A percentile compares a stretch with the other conserved stretches of the same genome.
Conservation (phyloP, 345 rosid genomes). For the Lumnitzera racemosa region DNA sequence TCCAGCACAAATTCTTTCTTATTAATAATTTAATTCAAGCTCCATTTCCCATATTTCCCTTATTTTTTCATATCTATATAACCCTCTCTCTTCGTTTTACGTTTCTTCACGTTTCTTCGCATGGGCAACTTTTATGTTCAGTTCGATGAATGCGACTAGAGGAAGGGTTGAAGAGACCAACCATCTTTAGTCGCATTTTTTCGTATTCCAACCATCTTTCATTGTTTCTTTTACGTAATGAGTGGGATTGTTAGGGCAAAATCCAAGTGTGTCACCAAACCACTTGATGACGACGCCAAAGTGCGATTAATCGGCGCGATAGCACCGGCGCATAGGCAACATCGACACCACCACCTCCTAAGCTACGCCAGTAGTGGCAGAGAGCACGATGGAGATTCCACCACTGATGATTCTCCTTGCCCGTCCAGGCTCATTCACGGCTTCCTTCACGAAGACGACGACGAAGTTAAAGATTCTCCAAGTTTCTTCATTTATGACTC, state of each 20-base stretch:
- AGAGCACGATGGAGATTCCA: slow-evolving; percentile 55
- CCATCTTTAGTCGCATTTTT: too few species aligned
- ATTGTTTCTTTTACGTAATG: slow-evolving; percentile 7
- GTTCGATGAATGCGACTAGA: too few species aligned
- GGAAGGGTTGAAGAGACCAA: too few species aligned
- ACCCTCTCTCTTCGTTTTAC: too few species aligned
- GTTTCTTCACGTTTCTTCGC: too few species aligned
- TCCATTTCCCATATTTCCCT: too few species aligned
- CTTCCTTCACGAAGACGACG: slow-evolving; percentile 51
- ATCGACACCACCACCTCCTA: slow-evolving; percentile 9
- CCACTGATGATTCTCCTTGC: slow-evolving; percentile 48
- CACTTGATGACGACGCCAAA: slow-evolving; percentile 51
- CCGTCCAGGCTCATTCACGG: slow-evolving; percentile 71
- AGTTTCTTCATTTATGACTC: slow-evolving; percentile 21
- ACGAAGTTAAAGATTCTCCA: neutral
- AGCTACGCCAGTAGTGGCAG: slow-evolving; percentile 67
- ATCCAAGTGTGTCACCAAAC: slow-evolving; percentile 49
- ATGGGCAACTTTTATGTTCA: too few species aligned
- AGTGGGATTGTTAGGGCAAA: slow-evolving; percentile 21
- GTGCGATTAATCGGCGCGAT: slow-evolving; percentile 45
- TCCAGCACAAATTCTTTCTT: too few species aligned
- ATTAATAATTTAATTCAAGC: too few species aligned
- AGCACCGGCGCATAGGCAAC: too few species aligned
- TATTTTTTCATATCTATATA: too few species aligned
- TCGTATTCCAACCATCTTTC: too few species aligned